phyloP scores from a whole-genome alignment of 352 stramenopile genomes.

The Blastocystis sp. region DNA sequence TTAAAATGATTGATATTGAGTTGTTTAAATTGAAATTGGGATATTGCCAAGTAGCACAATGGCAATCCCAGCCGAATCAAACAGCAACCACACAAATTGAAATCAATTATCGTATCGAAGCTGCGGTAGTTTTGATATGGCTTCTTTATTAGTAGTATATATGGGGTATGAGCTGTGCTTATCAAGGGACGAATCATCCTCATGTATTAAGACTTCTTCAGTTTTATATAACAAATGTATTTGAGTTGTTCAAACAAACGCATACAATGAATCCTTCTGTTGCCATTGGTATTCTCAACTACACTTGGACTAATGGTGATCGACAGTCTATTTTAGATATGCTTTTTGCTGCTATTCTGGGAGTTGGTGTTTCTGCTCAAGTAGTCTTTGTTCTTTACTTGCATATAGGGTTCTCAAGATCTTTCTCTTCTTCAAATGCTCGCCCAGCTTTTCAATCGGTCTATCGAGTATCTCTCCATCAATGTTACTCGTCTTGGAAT shows the following conservation, averaged over 20 bases:
- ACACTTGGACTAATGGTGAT: constrained; percentile 3
- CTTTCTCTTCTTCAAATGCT: background rate
- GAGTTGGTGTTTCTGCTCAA: background rate
- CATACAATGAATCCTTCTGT: background rate
- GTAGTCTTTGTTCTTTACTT: background rate
- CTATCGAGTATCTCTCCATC: background rate
- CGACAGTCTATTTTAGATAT: background rate
- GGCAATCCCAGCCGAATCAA: background rate
- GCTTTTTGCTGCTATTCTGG: constrained; percentile 38
- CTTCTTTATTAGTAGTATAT: background rate
- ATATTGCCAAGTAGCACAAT: background rate
- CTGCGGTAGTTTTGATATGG: background rate
- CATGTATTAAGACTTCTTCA: background rate
- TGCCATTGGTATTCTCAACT: background rate
- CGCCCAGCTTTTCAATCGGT: background rate
- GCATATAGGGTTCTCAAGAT: background rate
- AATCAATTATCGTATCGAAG: background rate
- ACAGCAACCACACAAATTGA: background rate
- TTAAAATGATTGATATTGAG: background rate
- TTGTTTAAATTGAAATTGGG: background rate
- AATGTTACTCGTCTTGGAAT: background rate
- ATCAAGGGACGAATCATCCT: background rate
- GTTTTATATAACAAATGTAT: background rate
- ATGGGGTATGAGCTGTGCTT: background rate
- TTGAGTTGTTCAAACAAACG: background rate